These are phyloP conservation scores for Ogataea nonfermentans DNA, from an alignment of 805 yeast genomes.

Conservation along the genomic window DNA sequence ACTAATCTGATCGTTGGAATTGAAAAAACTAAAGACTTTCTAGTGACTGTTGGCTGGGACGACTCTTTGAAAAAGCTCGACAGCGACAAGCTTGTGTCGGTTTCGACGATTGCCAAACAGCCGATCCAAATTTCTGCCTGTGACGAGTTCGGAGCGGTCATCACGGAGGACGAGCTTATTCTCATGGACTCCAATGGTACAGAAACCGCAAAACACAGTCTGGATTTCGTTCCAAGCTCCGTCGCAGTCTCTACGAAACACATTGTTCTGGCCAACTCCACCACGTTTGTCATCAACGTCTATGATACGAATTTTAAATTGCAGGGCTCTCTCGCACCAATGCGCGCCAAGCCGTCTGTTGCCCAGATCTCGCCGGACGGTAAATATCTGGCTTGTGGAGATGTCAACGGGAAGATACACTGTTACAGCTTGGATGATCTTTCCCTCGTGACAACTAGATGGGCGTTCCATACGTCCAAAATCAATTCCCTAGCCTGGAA, in stretches of 20 bases:
- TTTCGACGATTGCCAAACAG: constrained; percentile 43
- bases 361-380: constrained; percentile 72
- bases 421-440: constrained; percentile 57
- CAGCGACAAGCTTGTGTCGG: constrained; percentile 26
- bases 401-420: constrained; percentile 80
- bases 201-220: constrained; percentile 26
- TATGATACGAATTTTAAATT: constrained; percentile 31
- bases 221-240: constrained; percentile 44
- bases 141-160: constrained; percentile 39
- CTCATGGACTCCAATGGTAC: constrained; percentile 35
- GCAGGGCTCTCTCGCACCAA: constrained; percentile 31
- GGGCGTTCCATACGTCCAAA: constrained; percentile 93
- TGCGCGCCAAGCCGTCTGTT: constrained; percentile 61
- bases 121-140: constrained; percentile 45
- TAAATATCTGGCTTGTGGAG: constrained; percentile 77
- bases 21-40: constrained; percentile 26
- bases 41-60: constrained; percentile 74
- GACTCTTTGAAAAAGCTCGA: constrained; percentile 54
- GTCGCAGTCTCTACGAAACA: constrained; percentile 42
- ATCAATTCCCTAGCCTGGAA: constrained; percentile 81
- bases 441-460: constrained; percentile 71
- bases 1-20: constrained; percentile 64
- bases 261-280: constrained; percentile 51
- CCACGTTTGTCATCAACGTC: constrained; percentile 39
- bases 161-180: constrained; percentile 43